phyloP scores from a whole-genome alignment of 2,329 filamentous ascomycete species.

The Gaeumannomyces tritici region DNA sequence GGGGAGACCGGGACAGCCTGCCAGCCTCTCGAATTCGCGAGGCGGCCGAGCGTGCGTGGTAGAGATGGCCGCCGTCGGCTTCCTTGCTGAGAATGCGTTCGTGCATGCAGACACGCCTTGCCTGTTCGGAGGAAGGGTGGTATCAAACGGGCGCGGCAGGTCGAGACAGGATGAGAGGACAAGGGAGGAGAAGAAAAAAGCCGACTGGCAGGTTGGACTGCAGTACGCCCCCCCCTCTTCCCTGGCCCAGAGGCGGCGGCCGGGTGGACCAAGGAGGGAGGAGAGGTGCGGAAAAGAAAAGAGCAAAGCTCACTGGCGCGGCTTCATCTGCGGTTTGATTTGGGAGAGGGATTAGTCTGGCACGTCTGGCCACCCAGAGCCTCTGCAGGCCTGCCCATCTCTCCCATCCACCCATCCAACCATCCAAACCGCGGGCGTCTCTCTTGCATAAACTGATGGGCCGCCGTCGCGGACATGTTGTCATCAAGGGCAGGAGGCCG shows the following conservation, averaged over 20 bases:
- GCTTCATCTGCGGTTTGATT: neutral
- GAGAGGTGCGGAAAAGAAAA: neutral
- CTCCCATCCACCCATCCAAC: too few species aligned
- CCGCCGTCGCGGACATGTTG: neutral
- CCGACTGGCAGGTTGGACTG: neutral
- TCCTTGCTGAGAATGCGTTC: too few species aligned
- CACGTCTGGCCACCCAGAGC: too few species aligned
- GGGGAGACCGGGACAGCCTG: neutral
- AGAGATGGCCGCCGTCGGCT: too few species aligned
- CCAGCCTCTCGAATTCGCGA: neutral
- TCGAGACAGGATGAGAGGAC: too few species aligned
- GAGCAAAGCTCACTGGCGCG: neutral
- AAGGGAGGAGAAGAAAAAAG: neutral
- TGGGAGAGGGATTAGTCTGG: neutral
- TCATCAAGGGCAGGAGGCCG: too few species aligned
- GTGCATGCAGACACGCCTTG: too few species aligned
- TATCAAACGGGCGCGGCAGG: neutral
- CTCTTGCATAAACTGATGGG: neutral
- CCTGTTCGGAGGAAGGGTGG: too few species aligned
- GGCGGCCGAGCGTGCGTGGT: neutral
- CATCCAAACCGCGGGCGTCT: neutral
- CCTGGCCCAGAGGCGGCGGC: too few species aligned
- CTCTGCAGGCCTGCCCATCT: too few species aligned
- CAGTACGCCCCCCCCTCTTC: neutral
- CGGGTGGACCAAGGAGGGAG: neutral